Percentiles rank a stretch among this genome's conserved stretches.
Conservation (phyloP, 73 alveolate species). For the Breviolum minutum region DNA sequence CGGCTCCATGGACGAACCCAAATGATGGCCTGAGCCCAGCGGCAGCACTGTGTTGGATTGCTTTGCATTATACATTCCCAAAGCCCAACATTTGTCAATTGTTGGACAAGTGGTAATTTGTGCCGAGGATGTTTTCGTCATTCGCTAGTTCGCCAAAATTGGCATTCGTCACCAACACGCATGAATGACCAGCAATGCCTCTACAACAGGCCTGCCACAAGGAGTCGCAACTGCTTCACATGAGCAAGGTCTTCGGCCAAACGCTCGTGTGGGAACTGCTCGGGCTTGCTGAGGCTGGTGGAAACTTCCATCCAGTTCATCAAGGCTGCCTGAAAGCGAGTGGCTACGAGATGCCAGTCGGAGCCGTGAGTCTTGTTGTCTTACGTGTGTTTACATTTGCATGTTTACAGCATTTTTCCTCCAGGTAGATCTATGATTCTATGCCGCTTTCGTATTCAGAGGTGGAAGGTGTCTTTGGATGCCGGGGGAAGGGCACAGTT, state of each 20-base stretch:
- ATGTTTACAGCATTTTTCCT: no score
- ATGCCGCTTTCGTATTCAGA: background rate
- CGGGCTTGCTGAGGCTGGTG: background rate
- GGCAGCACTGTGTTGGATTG: background rate
- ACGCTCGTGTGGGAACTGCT: background rate
- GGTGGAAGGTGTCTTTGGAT: no score
- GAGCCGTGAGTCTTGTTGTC: no score
- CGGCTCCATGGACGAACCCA: slow-evolving; percentile 90
- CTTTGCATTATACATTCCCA: background rate
- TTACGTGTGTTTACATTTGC: no score
- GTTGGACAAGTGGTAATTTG: no score
- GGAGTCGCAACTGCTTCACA: background rate
- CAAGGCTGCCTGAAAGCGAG: slow-evolving; percentile 35
- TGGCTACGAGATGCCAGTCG: no score
- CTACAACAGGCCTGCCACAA: slow-evolving; percentile 11
- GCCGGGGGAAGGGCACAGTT: no score
- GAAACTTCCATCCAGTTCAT: background rate
- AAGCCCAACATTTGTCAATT: no score
- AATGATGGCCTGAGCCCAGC: slow-evolving; percentile 47
- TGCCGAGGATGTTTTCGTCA: no score
- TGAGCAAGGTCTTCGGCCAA: background rate
- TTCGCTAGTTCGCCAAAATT: no score
- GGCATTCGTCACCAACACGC: no score
- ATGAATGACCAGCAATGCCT: background rate
- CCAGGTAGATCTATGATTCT: background rate